Evolutionary conservation across 2,329 filamentous ascomycete genomes (phyloP), one percentile per base, ranked within the genome.

Genomic region (Dactylellina cionopaga): DNA sequence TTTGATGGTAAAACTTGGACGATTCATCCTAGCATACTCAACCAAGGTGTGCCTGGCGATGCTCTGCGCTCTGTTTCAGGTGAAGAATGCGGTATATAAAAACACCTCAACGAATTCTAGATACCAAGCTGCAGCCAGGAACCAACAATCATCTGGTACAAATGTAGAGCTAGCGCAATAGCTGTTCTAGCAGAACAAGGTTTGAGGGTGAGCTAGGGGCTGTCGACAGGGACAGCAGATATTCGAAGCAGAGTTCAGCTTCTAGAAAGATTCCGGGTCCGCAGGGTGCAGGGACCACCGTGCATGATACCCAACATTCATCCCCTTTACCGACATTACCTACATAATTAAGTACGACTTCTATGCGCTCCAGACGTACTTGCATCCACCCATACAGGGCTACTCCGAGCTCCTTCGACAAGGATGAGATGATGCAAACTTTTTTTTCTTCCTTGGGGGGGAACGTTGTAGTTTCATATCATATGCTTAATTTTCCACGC

Each of bases 361-460:
- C 10, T 37, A 39, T 55, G 10, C 25, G n/a, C 46, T 37, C 41
- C 25, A 19, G 31, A 15, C 15, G 51, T 55, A 54, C 15, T 19
- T 56, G 47, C 19, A 47, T 33, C 22, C n/a, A n/a, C n/a, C 31
- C 52, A 49, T 52, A 58, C 56, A 58, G 43, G 51, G 56, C 49
- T 59, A n/a, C 51, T 62, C 66, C 58, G 66, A 71, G 66, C 66
- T 71, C 66, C 66, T 63, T 71, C 33, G 66, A 58, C 66, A 71
- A 51, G 66, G 66, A 71, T 71, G 33, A 3, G 51, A 60, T 46
- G 58, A 56, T 71, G 51, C 62, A 52, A 66, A n/a, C n/a, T n/a
- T n/a, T n/a, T n/a, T n/a, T n/a, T n/a, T n/a, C n/a, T n/a, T n/a
- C n/a, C 51, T 58, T 17, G 56, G 33, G 33, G 17, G 25, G 22